phyloP scores from a whole-genome alignment of 1,284 basidiomycete species.

The Puccinia horiana region DNA sequence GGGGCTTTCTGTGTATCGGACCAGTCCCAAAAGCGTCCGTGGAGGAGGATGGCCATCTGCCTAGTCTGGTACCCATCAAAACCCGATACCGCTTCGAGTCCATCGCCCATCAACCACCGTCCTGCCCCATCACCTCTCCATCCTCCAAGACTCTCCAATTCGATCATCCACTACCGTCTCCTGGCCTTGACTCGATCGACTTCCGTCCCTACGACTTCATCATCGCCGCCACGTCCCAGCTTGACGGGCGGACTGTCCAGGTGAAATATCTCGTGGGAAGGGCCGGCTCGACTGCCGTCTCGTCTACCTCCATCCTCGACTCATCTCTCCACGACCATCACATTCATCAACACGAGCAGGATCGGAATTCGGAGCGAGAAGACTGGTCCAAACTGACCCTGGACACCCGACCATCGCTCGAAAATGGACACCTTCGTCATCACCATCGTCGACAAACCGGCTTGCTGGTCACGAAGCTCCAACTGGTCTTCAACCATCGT shows the following conservation, averaged over 20 bases:
- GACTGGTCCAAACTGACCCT: neutral
- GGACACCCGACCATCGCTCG: neutral
- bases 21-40: neutral
- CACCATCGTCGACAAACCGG: neutral
- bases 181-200: neutral
- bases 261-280: neutral
- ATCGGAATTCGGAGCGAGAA: neutral
- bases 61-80: slow-evolving; percentile 1
- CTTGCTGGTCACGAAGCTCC: neutral
- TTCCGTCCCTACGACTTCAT: slow-evolving; percentile 8
- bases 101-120: neutral
- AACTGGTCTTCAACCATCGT: neutral
- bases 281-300: neutral
- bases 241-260: neutral
- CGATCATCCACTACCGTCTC: neutral
- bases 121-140: neutral
- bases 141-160: neutral
- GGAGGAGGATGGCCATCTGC: neutral
- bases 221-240: neutral
- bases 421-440: neutral
- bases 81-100: neutral
- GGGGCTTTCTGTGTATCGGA: neutral
- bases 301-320: neutral
- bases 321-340: neutral
- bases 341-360: neutral